Conservation (phyloP, 1,284 basidiomycete species). For the Sporisorium sorghi region DNA sequence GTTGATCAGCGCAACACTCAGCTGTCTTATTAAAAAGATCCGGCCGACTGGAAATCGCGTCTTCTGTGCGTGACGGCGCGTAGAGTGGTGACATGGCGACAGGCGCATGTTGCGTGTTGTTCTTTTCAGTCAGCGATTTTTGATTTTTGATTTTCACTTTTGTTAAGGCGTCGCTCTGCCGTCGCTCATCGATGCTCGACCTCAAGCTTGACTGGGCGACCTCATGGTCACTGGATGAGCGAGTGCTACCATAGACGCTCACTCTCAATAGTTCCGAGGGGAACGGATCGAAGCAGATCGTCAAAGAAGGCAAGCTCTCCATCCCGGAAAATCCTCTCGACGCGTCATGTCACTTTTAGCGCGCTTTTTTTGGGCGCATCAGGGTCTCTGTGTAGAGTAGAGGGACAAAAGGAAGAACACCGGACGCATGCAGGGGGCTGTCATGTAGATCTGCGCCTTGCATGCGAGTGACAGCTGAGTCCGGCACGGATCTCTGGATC, state of each 20-base stretch:
- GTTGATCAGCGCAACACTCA: neutral
- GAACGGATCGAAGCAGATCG: neutral
- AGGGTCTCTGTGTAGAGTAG: conserved; percentile 5
- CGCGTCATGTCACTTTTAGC: conserved; percentile 23
- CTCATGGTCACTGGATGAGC: neutral
- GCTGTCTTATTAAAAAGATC: neutral
- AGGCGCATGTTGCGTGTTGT: neutral
- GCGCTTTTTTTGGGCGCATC: neutral
- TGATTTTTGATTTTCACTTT: no score
- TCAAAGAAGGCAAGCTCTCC: neutral
- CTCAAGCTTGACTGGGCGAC: neutral
- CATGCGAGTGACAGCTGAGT: conserved; percentile 1
- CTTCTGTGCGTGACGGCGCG: neutral
- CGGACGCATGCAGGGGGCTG: neutral
- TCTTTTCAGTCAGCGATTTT: neutral
- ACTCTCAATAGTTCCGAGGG: neutral
- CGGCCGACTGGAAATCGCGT: neutral
- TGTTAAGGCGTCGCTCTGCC: neutral
- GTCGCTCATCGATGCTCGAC: neutral
- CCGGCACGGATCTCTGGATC: neutral
- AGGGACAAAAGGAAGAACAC: no score
- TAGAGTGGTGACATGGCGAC: no score
- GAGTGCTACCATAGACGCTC: neutral
- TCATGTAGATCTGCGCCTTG: neutral
- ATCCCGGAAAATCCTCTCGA: neutral